These are phyloP conservation scores for Didymella lethalis DNA, from an alignment of 2,329 filamentous ascomycete species.

Conservation along the genomic window DNA sequence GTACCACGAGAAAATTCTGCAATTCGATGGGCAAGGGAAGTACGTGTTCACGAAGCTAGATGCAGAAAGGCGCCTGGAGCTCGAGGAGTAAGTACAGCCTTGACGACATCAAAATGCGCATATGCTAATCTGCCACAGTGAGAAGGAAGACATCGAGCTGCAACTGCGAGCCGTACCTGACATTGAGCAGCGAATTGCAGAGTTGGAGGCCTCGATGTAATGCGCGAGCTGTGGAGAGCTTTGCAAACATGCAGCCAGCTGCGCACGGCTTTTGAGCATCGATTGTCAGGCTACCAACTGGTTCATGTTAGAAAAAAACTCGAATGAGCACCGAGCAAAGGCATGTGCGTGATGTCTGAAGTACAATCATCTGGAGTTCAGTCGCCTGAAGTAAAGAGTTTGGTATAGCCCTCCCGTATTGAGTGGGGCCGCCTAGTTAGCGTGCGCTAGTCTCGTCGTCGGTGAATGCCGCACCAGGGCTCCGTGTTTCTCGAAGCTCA, in stretches of 20 bases:
- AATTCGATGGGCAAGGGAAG: constrained; percentile 94
- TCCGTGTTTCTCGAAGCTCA: constrained; percentile 19
- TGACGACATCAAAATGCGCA: not conserved
- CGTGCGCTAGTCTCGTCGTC: constrained; percentile 10
- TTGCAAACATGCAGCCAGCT: not conserved
- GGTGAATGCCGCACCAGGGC: constrained; percentile 5
- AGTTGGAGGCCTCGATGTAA: constrained; percentile 63
- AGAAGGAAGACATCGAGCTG: constrained; percentile 92
- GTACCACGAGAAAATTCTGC: constrained; percentile 92
- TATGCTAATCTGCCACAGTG: constrained; percentile 55
- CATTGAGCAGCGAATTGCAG: constrained; percentile 81
- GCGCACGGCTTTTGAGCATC: too few species aligned
- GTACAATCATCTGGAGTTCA: not conserved
- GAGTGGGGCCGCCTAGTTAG: constrained; percentile 3
- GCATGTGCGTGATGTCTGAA: not conserved
- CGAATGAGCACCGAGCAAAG: not conserved
- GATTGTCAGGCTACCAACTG: not conserved
- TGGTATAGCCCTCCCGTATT: not conserved
- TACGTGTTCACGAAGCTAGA: constrained; percentile 91
- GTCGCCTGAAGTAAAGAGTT: not conserved
- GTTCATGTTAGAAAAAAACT: not conserved
- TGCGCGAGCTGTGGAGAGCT: not conserved
- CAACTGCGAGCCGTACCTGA: constrained; percentile 86
- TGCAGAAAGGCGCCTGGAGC: constrained; percentile 79
- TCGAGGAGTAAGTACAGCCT: constrained; percentile 74